phyloP scores from a whole-genome alignment of 2,329 filamentous ascomycete genomes.

The Trichoderma citrinoviride region DNA sequence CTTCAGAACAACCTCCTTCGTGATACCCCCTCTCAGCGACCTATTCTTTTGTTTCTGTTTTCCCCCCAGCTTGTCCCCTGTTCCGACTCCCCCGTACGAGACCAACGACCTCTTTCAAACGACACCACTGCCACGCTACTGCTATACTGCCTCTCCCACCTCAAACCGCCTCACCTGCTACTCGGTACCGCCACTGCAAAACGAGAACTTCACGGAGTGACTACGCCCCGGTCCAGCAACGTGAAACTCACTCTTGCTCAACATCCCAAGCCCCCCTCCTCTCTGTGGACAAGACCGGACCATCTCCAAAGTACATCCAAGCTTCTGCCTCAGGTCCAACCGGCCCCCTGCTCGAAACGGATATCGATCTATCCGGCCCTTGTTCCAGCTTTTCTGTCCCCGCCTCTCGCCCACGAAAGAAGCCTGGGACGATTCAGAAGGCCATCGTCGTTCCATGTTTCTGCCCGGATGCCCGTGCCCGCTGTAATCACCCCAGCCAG shows the following conservation, averaged over 20 bases:
- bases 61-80: not conserved
- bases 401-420: not conserved
- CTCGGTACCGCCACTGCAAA: not conserved
- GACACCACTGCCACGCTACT: no score
- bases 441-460: not conserved
- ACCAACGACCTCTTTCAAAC: not conserved
- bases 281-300: no score
- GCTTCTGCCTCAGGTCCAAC: conserved; percentile 18
- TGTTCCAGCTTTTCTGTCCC: not conserved
- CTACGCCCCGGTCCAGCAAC: not conserved
- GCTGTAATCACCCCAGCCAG: conserved; percentile 1
- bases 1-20: conserved; percentile 15
- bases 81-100: not conserved
- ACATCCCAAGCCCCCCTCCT: not conserved
- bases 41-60: not conserved
- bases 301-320: conserved; percentile 3
- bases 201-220: not conserved
- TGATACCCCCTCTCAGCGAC: conserved; percentile 13
- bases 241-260: not conserved
- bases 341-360: conserved; percentile 9
- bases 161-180: no score
- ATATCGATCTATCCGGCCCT: conserved; percentile 20
- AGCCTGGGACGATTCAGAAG: not conserved
- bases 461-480: not conserved
- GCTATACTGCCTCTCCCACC: no score